Conservation (phyloP, 176 grass and related monocot genomes). For the Chrysopogon serrulatus region DNA sequence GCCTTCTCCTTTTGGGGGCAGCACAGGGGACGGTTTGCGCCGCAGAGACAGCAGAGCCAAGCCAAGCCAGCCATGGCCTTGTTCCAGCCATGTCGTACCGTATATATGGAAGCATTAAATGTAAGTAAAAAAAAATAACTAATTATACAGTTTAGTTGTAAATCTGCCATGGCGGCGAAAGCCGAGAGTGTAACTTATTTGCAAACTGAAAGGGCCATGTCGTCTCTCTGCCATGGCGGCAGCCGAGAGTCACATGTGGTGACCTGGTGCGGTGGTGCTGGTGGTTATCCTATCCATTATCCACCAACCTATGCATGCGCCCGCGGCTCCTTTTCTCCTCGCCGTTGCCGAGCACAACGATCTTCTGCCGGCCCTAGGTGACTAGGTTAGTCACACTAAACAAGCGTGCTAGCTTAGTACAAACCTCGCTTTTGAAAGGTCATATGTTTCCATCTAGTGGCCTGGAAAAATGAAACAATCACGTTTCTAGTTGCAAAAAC, state of each 20-base stretch:
- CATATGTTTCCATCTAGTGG: neutral
- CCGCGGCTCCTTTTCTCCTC: neutral
- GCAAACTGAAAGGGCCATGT: too few relatives aligned
- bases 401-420: too few relatives aligned
- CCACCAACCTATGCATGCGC: neutral
- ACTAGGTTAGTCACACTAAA: neutral
- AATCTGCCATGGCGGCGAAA: too few relatives aligned
- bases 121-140: too few relatives aligned
- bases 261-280: neutral
- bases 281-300: neutral
- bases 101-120: too few relatives aligned
- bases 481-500: too few relatives aligned
- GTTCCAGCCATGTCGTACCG: too few relatives aligned
- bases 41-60: neutral
- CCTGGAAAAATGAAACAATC: neutral
- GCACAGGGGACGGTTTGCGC: neutral
- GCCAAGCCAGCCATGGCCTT: neutral
- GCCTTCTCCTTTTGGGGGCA: slow-evolving; percentile 3
- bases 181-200: too few relatives aligned
- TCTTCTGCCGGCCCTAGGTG: neutral
- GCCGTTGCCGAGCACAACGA: neutral
- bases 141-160: too few relatives aligned
- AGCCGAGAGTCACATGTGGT: neutral
- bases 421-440: too few relatives aligned
- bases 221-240: neutral